Conservation (phyloP, 768 basidiomycete species). For the Neoboletus magnificus region DNA sequence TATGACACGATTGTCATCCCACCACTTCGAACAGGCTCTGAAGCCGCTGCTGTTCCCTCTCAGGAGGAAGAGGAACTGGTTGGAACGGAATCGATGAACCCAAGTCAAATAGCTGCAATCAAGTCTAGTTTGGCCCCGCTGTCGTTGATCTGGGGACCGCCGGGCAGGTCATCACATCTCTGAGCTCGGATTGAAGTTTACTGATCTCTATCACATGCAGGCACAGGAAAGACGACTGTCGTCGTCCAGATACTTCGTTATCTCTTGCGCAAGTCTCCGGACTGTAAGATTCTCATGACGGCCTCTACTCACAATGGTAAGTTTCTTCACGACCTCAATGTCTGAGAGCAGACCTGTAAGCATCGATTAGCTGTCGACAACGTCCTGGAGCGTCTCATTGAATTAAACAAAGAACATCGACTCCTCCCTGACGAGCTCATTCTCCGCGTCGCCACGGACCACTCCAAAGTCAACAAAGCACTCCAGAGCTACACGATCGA, state of each 20-base stretch:
- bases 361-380: slow-evolving; percentile 61
- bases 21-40: slow-evolving; percentile 21
- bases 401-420: slow-evolving; percentile 39
- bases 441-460: slow-evolving; percentile 66
- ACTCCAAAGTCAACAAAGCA: slow-evolving; percentile 51
- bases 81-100: slow-evolving; percentile 39
- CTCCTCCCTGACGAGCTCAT: slow-evolving; percentile 55
- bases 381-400: slow-evolving; percentile 60
- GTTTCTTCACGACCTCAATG: not conserved
- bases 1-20: slow-evolving; percentile 42
- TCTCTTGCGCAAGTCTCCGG: slow-evolving; percentile 32
- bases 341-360: not conserved
- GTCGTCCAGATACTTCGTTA: slow-evolving; percentile 57
- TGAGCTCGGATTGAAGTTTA: not conserved
- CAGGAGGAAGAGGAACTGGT: slow-evolving; percentile 12
- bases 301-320: slow-evolving; percentile 69
- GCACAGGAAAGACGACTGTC: slow-evolving; percentile 71
- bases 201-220: slow-evolving; percentile 27
- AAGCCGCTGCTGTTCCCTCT: not conserved
- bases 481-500: slow-evolving; percentile 59
- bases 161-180: slow-evolving; percentile 36
- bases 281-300: slow-evolving; percentile 59
- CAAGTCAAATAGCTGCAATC: slow-evolving; percentile 53
- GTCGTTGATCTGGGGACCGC: slow-evolving; percentile 68
- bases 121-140: slow-evolving; percentile 41